Percentiles rank a stretch among this genome's conserved stretches.
These are phyloP conservation scores for Xylaria hypoxylon DNA, from an alignment of 2,329 filamentous ascomycete genomes.

Conservation along the genomic window DNA sequence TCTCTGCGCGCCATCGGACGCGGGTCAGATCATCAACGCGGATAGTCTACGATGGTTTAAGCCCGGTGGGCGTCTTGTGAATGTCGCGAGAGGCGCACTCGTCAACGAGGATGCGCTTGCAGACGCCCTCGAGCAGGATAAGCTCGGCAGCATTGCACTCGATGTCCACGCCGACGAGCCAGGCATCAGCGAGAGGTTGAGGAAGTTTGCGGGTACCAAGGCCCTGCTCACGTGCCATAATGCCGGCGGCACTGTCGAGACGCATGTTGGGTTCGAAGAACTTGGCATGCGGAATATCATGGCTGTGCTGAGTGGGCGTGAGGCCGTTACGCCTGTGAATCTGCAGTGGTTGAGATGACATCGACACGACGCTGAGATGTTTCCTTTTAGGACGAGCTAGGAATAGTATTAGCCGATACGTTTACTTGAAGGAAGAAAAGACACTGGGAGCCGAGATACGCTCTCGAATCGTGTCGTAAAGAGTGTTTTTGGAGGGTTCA, in stretches of 20 bases:
- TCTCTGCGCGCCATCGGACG: conserved; percentile 67
- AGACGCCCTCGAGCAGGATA: conserved; percentile 65
- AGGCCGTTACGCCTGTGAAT: conserved; percentile 72
- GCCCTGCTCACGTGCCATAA: conserved; percentile 75
- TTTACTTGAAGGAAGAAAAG: neutral
- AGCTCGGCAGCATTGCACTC: conserved; percentile 65
- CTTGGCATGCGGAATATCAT: conserved; percentile 75
- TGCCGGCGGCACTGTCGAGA: conserved; percentile 74
- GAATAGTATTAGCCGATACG: conserved; percentile 9
- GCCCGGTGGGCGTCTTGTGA: conserved; percentile 69
- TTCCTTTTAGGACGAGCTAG: neutral
- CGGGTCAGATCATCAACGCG: conserved; percentile 61
- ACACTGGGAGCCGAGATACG: neutral
- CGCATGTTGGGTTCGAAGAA: conserved; percentile 74
- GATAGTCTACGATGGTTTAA: conserved; percentile 64
- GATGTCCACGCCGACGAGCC: conserved; percentile 75
- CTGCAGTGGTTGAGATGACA: conserved; percentile 55
- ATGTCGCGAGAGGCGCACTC: conserved; percentile 72
- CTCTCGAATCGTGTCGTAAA: neutral
- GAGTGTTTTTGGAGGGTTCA: neutral
- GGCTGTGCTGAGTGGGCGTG: conserved; percentile 64
- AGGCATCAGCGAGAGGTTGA: conserved; percentile 60
- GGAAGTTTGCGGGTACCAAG: conserved; percentile 55
- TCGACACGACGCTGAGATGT: conserved; percentile 17
- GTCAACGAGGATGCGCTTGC: conserved; percentile 74